Percentiles rank a stretch among this genome's conserved stretches.
These are phyloP conservation scores for Hypoxylon sp. DNA, from an alignment of 2,329 filamentous ascomycete species.

Conservation along the genomic window DNA sequence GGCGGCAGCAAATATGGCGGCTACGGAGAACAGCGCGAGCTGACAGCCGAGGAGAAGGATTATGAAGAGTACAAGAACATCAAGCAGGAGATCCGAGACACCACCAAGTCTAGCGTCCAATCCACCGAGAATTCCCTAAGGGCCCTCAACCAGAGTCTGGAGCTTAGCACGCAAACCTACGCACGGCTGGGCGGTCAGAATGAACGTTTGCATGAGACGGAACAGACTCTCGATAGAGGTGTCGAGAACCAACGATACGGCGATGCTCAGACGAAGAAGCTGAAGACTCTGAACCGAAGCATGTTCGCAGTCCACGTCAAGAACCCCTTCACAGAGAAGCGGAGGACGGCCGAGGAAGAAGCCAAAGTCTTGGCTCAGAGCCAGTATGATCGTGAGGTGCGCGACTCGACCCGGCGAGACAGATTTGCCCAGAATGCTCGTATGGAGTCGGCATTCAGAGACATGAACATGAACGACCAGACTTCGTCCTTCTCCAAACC, in stretches of 20 bases:
- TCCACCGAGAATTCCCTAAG: constrained; percentile 72
- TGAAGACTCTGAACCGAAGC: constrained; percentile 85
- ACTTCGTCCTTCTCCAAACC: constrained; percentile 42
- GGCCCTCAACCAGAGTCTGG: constrained; percentile 72
- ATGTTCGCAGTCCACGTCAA: constrained; percentile 88
- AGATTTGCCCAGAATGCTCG: constrained; percentile 60
- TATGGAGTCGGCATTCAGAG: constrained; percentile 60
- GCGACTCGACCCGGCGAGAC: constrained; percentile 67
- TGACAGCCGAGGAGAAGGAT: constrained; percentile 84
- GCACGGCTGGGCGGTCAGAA: constrained; percentile 79
- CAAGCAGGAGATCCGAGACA: constrained; percentile 69
- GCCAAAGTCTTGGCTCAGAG: constrained; percentile 74
- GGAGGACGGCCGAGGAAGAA: constrained; percentile 70
- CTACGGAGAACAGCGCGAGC: constrained; percentile 74
- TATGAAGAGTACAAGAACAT: constrained; percentile 73
- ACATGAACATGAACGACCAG: constrained; percentile 43
- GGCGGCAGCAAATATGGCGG: constrained; percentile 53
- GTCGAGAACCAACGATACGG: constrained; percentile 65
- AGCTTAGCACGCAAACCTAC: constrained; percentile 75
- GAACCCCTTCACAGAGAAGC: constrained; percentile 78
- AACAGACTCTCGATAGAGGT: constrained; percentile 68
- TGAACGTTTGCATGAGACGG: constrained; percentile 80
- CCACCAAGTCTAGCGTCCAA: constrained; percentile 49
- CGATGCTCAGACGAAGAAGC: constrained; percentile 80
- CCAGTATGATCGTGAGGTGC: constrained; percentile 69